A percentile compares a stretch with the other conserved stretches of the same genome.
These are phyloP conservation scores for Scortechinia acanthostroma DNA, from an alignment of 2,329 filamentous ascomycete genomes.

Conservation along the genomic window DNA sequence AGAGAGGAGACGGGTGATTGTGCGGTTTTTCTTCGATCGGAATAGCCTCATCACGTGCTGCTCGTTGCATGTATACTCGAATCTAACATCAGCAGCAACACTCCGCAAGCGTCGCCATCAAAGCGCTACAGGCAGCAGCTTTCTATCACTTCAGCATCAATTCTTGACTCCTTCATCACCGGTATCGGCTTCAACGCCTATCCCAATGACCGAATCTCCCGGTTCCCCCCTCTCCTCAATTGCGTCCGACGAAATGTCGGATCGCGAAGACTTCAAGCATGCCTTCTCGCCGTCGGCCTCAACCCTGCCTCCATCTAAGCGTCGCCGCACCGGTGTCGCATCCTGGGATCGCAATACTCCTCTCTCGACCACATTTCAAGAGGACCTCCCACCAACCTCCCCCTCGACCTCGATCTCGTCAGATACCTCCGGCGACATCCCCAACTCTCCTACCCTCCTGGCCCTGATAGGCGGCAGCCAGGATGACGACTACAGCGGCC, in stretches of 20 bases:
- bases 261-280: not conserved
- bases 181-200: too few relatives aligned
- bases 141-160: too few relatives aligned
- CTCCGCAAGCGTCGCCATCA: too few relatives aligned
- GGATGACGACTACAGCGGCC: slow-evolving; percentile 33
- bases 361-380: not conserved
- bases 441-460: slow-evolving; percentile 25
- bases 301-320: not conserved
- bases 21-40: too few relatives aligned
- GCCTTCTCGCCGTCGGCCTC: not conserved
- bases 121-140: too few relatives aligned
- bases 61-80: not conserved
- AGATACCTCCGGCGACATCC: slow-evolving; percentile 18
- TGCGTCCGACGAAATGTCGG: not conserved
- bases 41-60: not conserved
- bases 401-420: slow-evolving; percentile 12
- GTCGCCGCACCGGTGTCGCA: not conserved
- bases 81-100: too few relatives aligned
- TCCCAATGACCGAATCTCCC: too few relatives aligned
- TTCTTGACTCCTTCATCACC: not conserved
- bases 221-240: slow-evolving; percentile 2
- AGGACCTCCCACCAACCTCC: slow-evolving; percentile 6
- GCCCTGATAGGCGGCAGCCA: slow-evolving; percentile 26
- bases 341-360: not conserved
- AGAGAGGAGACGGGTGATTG: not conserved